These are phyloP conservation scores for Groenewaldozyma auringiensis DNA, from an alignment of 1,139 yeast species.

Conservation along the genomic window DNA sequence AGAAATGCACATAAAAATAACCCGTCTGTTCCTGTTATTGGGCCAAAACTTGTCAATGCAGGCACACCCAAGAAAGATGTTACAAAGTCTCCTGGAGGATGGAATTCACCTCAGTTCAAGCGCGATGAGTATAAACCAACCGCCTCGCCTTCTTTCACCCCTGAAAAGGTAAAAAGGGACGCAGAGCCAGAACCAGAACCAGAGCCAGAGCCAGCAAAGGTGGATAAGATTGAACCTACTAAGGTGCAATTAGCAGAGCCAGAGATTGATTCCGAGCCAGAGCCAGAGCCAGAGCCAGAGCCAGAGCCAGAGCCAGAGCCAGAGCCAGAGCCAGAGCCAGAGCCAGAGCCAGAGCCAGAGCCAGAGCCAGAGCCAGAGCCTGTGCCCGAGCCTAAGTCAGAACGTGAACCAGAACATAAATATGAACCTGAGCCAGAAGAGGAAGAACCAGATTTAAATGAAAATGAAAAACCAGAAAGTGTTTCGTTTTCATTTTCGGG, in stretches of 20 bases:
- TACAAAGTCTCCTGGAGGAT: neutral
- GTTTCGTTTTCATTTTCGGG: neutral
- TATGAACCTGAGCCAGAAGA: neutral
- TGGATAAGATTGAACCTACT: neutral
- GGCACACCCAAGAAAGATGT: slow-evolving; percentile 13
- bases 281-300: neutral
- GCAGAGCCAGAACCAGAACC: neutral
- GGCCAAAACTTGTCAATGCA: slow-evolving; percentile 38
- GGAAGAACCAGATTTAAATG: too few species aligned
- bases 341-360: slow-evolving; percentile 1
- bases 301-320: slow-evolving; percentile 1
- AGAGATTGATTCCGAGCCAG: neutral
- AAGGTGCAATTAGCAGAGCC: slow-evolving; percentile 3
- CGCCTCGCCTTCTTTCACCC: neutral
- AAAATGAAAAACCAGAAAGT: neutral
- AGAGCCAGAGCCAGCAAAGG: neutral
- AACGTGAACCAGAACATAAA: neutral
- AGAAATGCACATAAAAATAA: slow-evolving; percentile 48
- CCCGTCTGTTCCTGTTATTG: slow-evolving; percentile 41
- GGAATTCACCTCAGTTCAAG: neutral
- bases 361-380: slow-evolving; percentile 1
- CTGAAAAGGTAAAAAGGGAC: neutral
- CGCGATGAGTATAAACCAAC: neutral
- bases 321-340: neutral
- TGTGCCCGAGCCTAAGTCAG: slow-evolving; percentile 2